These are phyloP conservation scores for Aspergillus carlsbadensis DNA, from an alignment of 495 filamentous ascomycete species.

Conservation along the genomic window DNA sequence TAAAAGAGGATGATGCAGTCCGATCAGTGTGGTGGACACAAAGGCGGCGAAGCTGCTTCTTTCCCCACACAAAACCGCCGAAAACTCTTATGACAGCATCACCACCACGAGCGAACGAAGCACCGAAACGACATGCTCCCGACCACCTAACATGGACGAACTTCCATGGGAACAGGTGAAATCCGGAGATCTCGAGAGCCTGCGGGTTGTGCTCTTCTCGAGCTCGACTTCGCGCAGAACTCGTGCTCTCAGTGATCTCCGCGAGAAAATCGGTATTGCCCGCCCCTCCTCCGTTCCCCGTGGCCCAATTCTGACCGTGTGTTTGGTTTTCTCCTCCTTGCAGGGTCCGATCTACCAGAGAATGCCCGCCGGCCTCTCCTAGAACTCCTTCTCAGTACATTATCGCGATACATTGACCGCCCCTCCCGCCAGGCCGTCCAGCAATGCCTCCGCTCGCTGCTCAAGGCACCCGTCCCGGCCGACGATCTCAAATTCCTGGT, in stretches of 20 bases:
- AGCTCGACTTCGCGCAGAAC: conserved; percentile 49
- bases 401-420: conserved; percentile 83
- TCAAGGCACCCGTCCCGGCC: conserved; percentile 47
- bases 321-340: not conserved
- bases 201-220: conserved; percentile 45
- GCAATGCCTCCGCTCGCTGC: conserved; percentile 66
- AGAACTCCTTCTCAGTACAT: conserved; percentile 75
- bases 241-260: conserved; percentile 48
- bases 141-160: conserved; percentile 42
- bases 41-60: conserved; percentile 18
- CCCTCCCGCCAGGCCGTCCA: conserved; percentile 78
- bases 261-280: conserved; percentile 44
- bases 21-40: not conserved
- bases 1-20: conserved; percentile 1
- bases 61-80: conserved; percentile 24
- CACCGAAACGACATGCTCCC: conserved; percentile 25
- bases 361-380: conserved; percentile 49
- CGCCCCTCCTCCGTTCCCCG: not conserved
- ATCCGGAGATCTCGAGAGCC: conserved; percentile 45
- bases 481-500: conserved; percentile 61
- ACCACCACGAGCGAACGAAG: conserved; percentile 17
- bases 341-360: conserved; percentile 37
- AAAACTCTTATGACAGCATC: conserved; percentile 51
- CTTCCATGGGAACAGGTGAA: conserved; percentile 51
- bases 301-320: not conserved